Conservation (phyloP, 2,329 filamentous ascomycete species). For the Colletotrichum somersetense region DNA sequence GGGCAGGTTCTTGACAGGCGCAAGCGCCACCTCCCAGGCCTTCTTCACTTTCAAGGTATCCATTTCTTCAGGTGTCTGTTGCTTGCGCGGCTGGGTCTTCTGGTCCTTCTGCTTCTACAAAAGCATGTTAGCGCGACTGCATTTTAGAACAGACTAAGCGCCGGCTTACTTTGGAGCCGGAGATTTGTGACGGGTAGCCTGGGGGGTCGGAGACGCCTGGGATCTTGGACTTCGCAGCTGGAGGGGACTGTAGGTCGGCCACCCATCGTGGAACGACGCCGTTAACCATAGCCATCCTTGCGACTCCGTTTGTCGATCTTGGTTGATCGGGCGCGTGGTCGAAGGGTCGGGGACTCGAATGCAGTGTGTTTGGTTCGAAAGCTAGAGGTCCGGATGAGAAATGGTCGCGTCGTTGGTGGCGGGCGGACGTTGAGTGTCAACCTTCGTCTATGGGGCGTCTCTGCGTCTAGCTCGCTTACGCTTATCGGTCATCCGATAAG, state of each 20-base stretch:
- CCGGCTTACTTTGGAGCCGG: conserved; percentile 67
- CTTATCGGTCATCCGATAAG: conserved; percentile 36
- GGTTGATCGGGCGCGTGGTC: neutral
- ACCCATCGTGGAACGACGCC: conserved; percentile 80
- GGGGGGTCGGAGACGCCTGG: conserved; percentile 84
- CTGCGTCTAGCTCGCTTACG: conserved; percentile 34
- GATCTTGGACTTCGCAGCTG: conserved; percentile 74
- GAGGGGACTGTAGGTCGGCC: conserved; percentile 79
- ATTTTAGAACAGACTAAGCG: neutral
- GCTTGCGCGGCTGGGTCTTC: conserved; percentile 68
- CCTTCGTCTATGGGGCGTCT: conserved; percentile 11
- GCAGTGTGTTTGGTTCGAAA: conserved; percentile 17
- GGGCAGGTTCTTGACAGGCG: conserved; percentile 91
- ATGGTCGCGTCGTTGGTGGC: conserved; percentile 1
- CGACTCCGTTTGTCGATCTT: neutral
- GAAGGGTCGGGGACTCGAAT: neutral
- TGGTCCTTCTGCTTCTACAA: conserved; percentile 64
- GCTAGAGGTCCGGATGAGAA: neutral
- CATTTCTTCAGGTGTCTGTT: conserved; percentile 85
- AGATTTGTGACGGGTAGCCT: conserved; percentile 75
- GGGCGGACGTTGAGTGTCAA: conserved; percentile 30
- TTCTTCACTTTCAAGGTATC: conserved; percentile 98
- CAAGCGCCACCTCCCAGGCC: conserved; percentile 96
- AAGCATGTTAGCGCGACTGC: neutral
- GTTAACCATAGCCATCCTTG: conserved; percentile 43